Base-by-base conservation (phyloP, 371 early-diverging fungal genomes). In the Rhizopus stolonifer region DNA sequence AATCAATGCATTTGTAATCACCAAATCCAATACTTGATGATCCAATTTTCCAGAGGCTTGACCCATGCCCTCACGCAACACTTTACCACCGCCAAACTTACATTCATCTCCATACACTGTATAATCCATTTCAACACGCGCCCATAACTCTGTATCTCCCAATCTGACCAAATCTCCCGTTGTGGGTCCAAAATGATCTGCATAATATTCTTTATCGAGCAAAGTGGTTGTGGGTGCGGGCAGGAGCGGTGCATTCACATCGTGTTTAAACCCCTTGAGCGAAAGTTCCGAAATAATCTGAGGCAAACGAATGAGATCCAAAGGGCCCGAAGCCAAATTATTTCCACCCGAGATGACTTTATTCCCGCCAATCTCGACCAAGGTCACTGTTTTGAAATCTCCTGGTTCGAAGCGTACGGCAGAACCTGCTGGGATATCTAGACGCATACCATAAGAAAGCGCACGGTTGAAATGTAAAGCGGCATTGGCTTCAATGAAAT, bases 51-150 rank as follows among this genome's bases (percentile, higher is more conserved):
- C 80, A 13, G 83, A 83, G 4, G 82, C 77, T 64, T 92, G 92
- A 11, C 96, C 95, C 95, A 96, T 96, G 17, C 95, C 96, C 57
- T 94, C 95, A 36, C 94, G 83, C 54, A 93, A 66, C 2, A 92
- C 93, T 68, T 90, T 90, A 34, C 90, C 90, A 26, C 89, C 89
- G 17, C 90, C 90, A 72, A 90, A 91, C 57, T 87, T 88, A 66
- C 89, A 88, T 64, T 96, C 96, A 61, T 96, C 95, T 18, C 96
- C 96, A 62, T 94, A 95, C 3, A 75, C 66, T 0, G 95, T 93
- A 29, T 67, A 88, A 58, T 96, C 96, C 49, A 81, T 74, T 70
- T 96, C 96, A 23, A 96, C 85, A 50, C 93, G 88, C 8, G 91
- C 79, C 82, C 85, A 90, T 33, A 96, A 71, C 46, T 79, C 64